A percentile compares a stretch with the other conserved stretches of the same genome.
Conservation (phyloP, 352 stramenopile species). For the Globisporangium takayamanum region DNA sequence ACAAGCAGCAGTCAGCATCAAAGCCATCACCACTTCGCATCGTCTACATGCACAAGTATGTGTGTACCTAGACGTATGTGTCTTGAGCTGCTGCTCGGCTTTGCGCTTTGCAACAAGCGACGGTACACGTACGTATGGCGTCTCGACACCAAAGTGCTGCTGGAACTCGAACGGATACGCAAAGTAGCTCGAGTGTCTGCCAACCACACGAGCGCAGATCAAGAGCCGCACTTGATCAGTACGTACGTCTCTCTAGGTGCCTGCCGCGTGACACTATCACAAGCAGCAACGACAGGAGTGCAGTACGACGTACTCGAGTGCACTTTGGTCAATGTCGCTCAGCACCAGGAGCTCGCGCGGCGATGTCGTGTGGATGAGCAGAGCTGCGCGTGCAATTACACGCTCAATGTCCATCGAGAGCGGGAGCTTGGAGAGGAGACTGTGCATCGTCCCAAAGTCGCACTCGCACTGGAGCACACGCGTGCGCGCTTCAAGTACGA, state of each 20-base stretch:
- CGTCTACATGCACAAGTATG: conserved; percentile 23
- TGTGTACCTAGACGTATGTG: conserved; percentile 1
- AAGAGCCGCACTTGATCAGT: conserved; percentile 13
- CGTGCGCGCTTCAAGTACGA: conserved; percentile 45
- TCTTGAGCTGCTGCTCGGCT: neutral
- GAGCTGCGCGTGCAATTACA: conserved; percentile 41
- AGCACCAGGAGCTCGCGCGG: conserved; percentile 28
- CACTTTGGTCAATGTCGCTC: conserved; percentile 13
- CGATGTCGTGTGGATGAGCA: conserved; percentile 54
- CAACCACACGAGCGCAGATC: conserved; percentile 72
- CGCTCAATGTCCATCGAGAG: conserved; percentile 64
- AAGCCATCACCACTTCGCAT: neutral
- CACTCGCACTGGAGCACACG: conserved; percentile 63
- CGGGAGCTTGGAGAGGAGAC: conserved; percentile 66
- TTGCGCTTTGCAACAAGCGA: neutral
- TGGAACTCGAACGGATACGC: conserved; percentile 10
- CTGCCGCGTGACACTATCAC: neutral
- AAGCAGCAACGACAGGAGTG: conserved; percentile 88
- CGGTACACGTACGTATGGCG: conserved; percentile 1
- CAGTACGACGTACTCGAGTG: conserved; percentile 15
- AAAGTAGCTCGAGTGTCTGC: conserved; percentile 90
- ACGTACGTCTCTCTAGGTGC: no score
- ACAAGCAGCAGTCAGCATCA: no score
- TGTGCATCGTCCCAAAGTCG: conserved; percentile 76
- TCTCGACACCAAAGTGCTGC: conserved; percentile 7